These are phyloP conservation scores for Umbelopsis isabellina DNA, from an alignment of 192 early-diverging fungal genomes.

Conservation along the genomic window DNA sequence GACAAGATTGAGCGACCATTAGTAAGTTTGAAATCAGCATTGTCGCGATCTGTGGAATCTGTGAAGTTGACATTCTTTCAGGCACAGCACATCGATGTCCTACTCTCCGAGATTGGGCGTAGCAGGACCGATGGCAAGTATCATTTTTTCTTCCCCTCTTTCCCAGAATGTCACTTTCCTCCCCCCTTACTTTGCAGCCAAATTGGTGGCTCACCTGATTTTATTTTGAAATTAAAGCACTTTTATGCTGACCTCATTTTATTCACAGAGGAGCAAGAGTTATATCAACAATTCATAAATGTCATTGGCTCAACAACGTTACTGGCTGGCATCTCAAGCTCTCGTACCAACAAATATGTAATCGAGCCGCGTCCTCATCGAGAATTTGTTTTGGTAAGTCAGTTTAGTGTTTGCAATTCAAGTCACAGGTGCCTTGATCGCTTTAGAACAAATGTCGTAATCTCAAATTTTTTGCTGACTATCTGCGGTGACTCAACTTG, in stretches of 20 bases:
- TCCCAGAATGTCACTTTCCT: not conserved
- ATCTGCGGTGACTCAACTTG: conserved; percentile 5
- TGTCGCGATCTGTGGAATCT: too few relatives aligned
- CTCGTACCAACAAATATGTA: conserved; percentile 19
- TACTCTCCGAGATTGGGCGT: conserved; percentile 14
- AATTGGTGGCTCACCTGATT: not conserved
- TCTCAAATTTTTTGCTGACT: too few relatives aligned
- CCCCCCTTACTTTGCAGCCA: conserved; percentile 15
- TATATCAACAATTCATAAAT: conserved; percentile 28
- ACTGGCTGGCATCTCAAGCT: not conserved
- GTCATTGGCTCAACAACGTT: conserved; percentile 24
- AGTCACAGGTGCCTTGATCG: not conserved
- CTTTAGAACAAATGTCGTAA: too few relatives aligned
- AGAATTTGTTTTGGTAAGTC: conserved; percentile 5
- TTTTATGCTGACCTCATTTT: not conserved
- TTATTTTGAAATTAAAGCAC: not conserved
- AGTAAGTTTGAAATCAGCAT: not conserved
- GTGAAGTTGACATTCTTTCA: conserved; percentile 7
- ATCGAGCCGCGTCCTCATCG: conserved; percentile 4
- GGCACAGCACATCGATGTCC: conserved; percentile 22
- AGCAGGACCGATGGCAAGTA: conserved; percentile 19
- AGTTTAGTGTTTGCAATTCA: not conserved
- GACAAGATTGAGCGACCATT: conserved; percentile 22
- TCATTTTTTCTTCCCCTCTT: not conserved
- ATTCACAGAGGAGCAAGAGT: conserved; percentile 19